A percentile compares a stretch with the other conserved stretches of the same genome.
Conservation (phyloP, 148 eudicot species). For the Cornus florida region DNA sequence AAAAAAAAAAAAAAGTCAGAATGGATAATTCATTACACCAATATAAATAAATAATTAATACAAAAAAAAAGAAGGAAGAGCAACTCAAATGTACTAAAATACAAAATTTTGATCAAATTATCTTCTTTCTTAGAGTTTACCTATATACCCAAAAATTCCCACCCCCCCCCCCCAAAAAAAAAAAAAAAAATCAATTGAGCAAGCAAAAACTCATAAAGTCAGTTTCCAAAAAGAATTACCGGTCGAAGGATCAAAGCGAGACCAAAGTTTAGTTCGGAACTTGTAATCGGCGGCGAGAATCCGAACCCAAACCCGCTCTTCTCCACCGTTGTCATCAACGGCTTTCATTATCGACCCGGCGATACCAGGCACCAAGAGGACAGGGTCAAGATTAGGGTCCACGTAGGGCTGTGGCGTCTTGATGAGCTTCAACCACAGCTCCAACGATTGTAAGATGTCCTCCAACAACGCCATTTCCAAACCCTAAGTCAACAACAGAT, state of each 20-base stretch:
- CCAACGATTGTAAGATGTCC: slow-evolving; percentile 51
- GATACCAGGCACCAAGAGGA: slow-evolving; percentile 84
- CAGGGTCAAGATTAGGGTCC: slow-evolving; percentile 86
- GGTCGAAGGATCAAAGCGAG: slow-evolving; percentile 72
- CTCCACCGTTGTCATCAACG: slow-evolving; percentile 52
- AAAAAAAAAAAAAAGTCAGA: neutral
- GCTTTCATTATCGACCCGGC: slow-evolving; percentile 95
- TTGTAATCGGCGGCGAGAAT: slow-evolving; percentile 75
- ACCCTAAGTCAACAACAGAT: neutral
- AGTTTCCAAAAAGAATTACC: slow-evolving; percentile 35
- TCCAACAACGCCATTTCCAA: slow-evolving; percentile 55
- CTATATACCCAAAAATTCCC: neutral
- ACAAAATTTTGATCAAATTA: too few relatives aligned
- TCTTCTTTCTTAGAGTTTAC: too few relatives aligned
- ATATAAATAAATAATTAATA: neutral
- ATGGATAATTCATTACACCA: neutral
- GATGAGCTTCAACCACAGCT: slow-evolving; percentile 61
- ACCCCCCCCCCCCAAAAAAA: neutral
- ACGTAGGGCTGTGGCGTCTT: slow-evolving; percentile 47
- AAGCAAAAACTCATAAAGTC: neutral
- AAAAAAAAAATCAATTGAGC: neutral
- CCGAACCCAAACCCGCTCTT: slow-evolving; percentile 92
- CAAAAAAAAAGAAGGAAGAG: neutral
- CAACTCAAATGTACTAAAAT: too few relatives aligned
- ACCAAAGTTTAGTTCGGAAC: slow-evolving; percentile 83